Base-by-base conservation (phyloP, 495 filamentous ascomycete genomes). In the Penicillium riverlandense region DNA sequence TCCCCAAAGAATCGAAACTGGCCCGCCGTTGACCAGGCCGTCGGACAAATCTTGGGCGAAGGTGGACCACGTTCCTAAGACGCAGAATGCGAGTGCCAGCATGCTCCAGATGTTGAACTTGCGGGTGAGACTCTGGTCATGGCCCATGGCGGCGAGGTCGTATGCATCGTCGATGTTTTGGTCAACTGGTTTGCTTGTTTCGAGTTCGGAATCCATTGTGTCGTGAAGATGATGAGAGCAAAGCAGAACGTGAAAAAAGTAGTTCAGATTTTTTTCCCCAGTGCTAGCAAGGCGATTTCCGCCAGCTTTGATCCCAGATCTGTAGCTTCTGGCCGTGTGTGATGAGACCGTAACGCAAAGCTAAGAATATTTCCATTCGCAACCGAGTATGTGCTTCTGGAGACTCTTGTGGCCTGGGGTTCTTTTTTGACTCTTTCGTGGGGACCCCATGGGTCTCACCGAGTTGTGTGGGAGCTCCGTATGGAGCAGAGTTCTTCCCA, bases 41-140 rank as follows among this genome's bases (percentile, higher is more conserved):
- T 64, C 65, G 10, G 53, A 55, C 12, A 73, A 58, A 47, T 65
- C 67, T 38, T 73, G 67, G 7, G 69, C 69, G 30, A 71, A 70
- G 13, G 65, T 71, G 0, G 67, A 70, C 53, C 65, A 71, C 16
- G 69, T 73, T 28, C 69, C 67, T n/a, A 71, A 48, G 10, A 71
- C 69, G 39, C 63, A 70, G 36, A 73, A 71, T 9, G 69, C 63
- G 12, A 73, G 53, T 8, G 62, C 57, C 16, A 71, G 49, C 65
- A 71, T 69, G 46, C 63, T 69, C 63, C 63, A 69, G n/a, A 74
- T 49, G 32, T 66, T 64, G 53, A 72, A 76, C 41, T 71, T 75
- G 37, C 72, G 65, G 1, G 52, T 53, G 14, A 77, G 58, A 15
- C 50, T 63, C 53, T 77, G 74, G 54, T 65, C 66, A 34, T 77